A percentile compares a stretch with the other conserved stretches of the same genome.
Evolutionary conservation across 192 early-diverging fungal species (phyloP).

Genomic region (Backusella liffmaniae): DNA sequence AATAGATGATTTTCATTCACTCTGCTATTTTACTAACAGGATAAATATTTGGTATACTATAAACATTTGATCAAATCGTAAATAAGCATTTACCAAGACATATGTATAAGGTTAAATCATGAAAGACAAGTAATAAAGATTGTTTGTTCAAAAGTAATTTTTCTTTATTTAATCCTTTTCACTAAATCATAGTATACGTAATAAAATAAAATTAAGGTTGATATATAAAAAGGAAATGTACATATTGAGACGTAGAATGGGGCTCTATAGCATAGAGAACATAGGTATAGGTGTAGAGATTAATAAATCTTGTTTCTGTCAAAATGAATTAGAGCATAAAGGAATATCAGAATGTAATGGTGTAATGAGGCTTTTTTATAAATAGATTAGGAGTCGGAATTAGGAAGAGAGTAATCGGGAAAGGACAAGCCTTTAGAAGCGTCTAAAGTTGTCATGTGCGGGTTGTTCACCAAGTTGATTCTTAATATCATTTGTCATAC

Average conservation of each 20-base stretch:
- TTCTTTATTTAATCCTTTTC: neutral
- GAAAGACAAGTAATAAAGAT: neutral
- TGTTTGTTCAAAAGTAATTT: neutral
- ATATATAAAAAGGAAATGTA: neutral
- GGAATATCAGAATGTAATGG: neutral
- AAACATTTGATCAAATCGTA: too few relatives aligned
- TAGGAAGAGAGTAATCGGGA: neutral
- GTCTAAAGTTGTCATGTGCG: neutral
- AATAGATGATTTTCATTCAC: too few relatives aligned
- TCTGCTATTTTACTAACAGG: too few relatives aligned
- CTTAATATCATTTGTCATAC: conserved; percentile 14
- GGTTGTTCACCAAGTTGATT: neutral
- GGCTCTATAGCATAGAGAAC: neutral
- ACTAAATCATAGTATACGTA: neutral
- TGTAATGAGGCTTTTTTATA: neutral
- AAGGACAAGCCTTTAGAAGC: neutral
- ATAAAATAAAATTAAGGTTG: neutral
- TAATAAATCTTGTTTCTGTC: neutral
- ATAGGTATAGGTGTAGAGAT: neutral
- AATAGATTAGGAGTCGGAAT: neutral
- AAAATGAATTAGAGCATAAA: neutral
- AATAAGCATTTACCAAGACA: too few relatives aligned
- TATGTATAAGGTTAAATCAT: neutral
- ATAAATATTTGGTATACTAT: neutral
- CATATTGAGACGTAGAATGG: neutral